phyloP scores from a whole-genome alignment of 2,329 filamentous ascomycete species.

The Sphaerulina vaccinii region DNA sequence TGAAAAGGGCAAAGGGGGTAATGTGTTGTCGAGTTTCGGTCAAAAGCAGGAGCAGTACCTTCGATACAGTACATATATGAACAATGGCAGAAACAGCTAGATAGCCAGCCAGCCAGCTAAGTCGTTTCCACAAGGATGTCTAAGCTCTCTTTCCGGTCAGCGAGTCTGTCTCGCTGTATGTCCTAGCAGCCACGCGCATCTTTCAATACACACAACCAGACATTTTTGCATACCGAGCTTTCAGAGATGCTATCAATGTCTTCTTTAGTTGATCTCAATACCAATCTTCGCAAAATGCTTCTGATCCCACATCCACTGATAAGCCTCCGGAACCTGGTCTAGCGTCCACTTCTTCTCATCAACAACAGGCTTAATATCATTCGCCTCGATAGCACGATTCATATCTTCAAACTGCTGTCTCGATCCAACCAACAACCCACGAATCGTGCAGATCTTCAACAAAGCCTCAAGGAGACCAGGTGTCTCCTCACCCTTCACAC shows the following conservation, averaged over 20 bases:
- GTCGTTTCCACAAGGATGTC: too few relatives aligned
- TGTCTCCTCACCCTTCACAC: slow-evolving; percentile 46
- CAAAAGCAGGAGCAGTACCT: too few relatives aligned
- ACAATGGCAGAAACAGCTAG: too few relatives aligned
- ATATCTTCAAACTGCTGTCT: slow-evolving; percentile 59
- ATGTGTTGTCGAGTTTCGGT: too few relatives aligned
- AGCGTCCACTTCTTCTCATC: slow-evolving; percentile 58
- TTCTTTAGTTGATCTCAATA: slow-evolving; percentile 39
- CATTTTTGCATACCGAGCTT: neutral
- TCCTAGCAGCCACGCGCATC: too few relatives aligned
- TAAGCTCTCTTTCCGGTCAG: too few relatives aligned
- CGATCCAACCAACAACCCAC: slow-evolving; percentile 58
- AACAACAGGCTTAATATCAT: slow-evolving; percentile 59
- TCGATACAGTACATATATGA: too few relatives aligned
- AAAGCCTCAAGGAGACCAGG: slow-evolving; percentile 55
- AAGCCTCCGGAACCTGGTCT: slow-evolving; percentile 52
- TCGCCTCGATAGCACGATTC: slow-evolving; percentile 58
- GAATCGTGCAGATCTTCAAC: slow-evolving; percentile 53
- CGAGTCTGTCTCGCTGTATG: too few relatives aligned
- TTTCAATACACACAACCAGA: too few relatives aligned
- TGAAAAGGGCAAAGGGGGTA: too few relatives aligned
- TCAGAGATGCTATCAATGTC: neutral
- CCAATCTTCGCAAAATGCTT: slow-evolving; percentile 49
- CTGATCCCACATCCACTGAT: slow-evolving; percentile 45
- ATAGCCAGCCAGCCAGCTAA: too few relatives aligned